These are phyloP conservation scores for Novymonas esmeraldas DNA, from an alignment of 208 protist genomes.

Conservation along the genomic window DNA sequence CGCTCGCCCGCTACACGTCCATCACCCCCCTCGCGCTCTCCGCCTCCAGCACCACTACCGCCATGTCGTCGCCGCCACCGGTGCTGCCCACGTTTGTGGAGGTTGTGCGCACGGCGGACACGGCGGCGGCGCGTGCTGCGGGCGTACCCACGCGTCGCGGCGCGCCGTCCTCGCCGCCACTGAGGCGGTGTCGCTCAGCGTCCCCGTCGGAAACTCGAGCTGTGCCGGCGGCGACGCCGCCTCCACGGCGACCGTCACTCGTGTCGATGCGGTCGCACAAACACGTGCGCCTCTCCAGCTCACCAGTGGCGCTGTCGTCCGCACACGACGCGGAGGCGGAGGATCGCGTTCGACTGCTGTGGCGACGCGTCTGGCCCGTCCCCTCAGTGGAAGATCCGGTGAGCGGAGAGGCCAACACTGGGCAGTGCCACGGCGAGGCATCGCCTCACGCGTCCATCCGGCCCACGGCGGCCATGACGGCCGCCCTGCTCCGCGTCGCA, in stretches of 20 bases:
- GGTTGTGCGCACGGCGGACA: not conserved
- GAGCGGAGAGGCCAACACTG: no score
- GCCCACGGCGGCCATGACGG: conserved; percentile 20
- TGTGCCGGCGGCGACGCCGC: not conserved
- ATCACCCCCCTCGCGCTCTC: not conserved
- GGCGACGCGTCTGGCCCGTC: conserved; percentile 23
- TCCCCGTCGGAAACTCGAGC: not conserved
- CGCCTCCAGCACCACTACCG: not conserved
- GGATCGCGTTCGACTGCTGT: conserved; percentile 12
- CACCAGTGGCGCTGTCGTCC: not conserved
- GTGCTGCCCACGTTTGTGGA: conserved; percentile 3
- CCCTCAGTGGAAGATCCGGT: not conserved
- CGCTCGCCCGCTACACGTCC: conserved; percentile 27
- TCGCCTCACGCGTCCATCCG: conserved; percentile 4
- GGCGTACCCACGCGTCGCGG: not conserved
- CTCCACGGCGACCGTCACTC: no score
- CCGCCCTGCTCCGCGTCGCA: conserved; percentile 5
- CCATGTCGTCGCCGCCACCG: not conserved
- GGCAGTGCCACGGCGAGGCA: not conserved
- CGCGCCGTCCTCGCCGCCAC: not conserved
- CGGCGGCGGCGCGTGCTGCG: not conserved
- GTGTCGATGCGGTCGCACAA: no score
- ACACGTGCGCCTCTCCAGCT: not conserved
- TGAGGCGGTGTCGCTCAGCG: conserved; percentile 3
- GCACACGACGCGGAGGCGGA: not conserved